These are phyloP conservation scores for Backusella morwellensis DNA, from an alignment of 192 early-diverging fungal genomes.

Conservation along the genomic window DNA sequence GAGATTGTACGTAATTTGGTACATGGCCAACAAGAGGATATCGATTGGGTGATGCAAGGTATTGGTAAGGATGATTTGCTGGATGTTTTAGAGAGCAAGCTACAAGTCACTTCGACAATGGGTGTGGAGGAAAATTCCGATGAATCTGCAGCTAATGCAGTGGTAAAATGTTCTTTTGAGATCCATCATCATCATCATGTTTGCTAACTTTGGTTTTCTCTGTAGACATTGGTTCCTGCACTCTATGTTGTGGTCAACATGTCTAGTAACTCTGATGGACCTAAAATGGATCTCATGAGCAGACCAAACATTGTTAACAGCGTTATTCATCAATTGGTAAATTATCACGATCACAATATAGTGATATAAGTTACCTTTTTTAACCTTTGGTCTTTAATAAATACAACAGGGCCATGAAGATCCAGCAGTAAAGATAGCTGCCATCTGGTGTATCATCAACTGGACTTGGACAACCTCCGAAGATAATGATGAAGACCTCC, in stretches of 20 bases:
- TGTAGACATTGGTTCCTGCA: constrained; percentile 39
- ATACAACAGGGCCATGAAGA: constrained; percentile 48
- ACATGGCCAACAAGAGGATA: constrained; percentile 46
- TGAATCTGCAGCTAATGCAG: constrained; percentile 18
- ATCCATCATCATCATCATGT: not conserved
- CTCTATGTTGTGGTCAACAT: constrained; percentile 76
- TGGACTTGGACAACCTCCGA: constrained; percentile 66
- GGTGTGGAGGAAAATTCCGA: constrained; percentile 18
- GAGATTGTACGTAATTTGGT: constrained; percentile 75
- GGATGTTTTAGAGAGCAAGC: constrained; percentile 62
- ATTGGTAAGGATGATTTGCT: constrained; percentile 59
- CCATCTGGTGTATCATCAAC: constrained; percentile 76
- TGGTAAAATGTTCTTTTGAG: not conserved
- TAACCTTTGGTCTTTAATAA: not conserved
- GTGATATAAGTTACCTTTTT: not conserved
- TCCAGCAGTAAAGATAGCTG: constrained; percentile 56
- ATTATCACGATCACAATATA: not conserved
- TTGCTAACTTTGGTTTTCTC: not conserved
- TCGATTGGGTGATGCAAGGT: constrained; percentile 54
- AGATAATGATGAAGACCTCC: constrained; percentile 24
- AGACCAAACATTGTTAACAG: constrained; percentile 47
- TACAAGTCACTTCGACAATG: constrained; percentile 40
- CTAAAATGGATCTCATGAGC: constrained; percentile 61
- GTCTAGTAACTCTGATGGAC: constrained; percentile 58
- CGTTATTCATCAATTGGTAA: constrained; percentile 48